Evolutionary conservation across 177 flowering plant species (phyloP), one percentile per base, ranked within the genome.

Genomic region (Tripterygium wilfordii): DNA sequence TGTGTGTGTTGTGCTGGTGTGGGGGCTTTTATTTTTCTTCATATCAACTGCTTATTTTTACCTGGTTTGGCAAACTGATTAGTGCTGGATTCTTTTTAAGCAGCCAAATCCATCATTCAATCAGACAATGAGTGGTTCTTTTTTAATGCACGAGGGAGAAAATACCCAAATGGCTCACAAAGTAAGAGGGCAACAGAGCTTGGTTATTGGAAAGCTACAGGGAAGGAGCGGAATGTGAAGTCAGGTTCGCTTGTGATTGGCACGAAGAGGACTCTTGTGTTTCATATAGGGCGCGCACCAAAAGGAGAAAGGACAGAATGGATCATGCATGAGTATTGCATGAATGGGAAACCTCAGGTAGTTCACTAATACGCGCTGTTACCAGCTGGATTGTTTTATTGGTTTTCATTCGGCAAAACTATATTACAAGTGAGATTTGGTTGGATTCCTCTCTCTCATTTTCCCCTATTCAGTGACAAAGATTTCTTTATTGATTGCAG

Each of bases 201-300:
- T 36, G 95, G 95, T 5, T 86, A 77, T 41, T 86, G 96, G 96
- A 86, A 86, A 57, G 96, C 96, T 45, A 86, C 96, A 0, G 96
- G 96, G 3, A 86, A 81, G 59, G 91, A 83, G 56, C 77, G 91
- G 4, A 65, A 54, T 52, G 85, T 86, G 15, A 86, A 78, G 60
- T 63, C 86, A 2, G 75, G 74, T 26, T 36, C 76, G 2, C 55
- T 22, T 30, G 21, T 78, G 3, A 79, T 81, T 38, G 96, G 96
- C 12, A 75, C 88, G 3, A 86, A 86, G 54, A 69, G 96, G 61
- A 83, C 91, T 35, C 66, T 86, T 12, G 96, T 86, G 15, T 86
- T 83, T 58, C 88, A 86, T 63, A 36, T 53, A 2, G 96, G 96
- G 10, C 86, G 88, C 25, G 88, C 96, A 1, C 96, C 96, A 1